Base-by-base conservation (phyloP, 1,284 basidiomycete genomes). In the Marasmius sp. region DNA sequence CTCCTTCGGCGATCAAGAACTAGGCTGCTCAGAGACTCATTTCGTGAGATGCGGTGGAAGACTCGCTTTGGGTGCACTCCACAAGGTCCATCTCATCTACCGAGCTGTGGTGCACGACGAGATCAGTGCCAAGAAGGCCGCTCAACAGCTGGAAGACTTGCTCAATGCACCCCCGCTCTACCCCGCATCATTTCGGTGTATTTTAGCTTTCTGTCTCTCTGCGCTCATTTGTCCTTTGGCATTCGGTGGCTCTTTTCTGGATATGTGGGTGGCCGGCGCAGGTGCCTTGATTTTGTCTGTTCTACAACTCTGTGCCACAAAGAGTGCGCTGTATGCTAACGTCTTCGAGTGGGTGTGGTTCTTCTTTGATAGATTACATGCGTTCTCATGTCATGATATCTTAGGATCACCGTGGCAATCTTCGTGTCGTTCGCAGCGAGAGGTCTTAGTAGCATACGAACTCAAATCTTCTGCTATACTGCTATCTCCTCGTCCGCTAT, bases 401-500 rank as follows among this genome's bases (percentile, higher is more conserved):
- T 27, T 47, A 94, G 93, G 71, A 93, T 95, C 66, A 91, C 90
- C 0, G 85, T 91, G 10, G 90, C 92, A 0, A 93, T 93, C 61
- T 72, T 92, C 55, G 87, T 94, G 60, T 92, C 93, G 0, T 94
- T 95, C 70, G 75, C 83, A 14, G 89, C 93, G 50, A 84, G 93
- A 59, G 93, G 86, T 9, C 77, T 95, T 52, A 89, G 91, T 63
- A 90, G 88, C 63, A 92, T 93, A 64, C 80, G 81, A 34, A 82
- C 79, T 58, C 82, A 87, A 57, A 81, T 92, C 59, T 95, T 95
- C 74, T 95, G 93, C 72, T 95, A 95, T 70, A 88, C 92, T 18
- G 89, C 93, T 3, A 92, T 95, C 60, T 93, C 91, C 0, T 93
- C 92, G 0, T 81, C 92, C 41, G 87, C 87, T 22, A 92, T 95